A percentile compares a stretch with the other conserved stretches of the same genome.
Evolutionary conservation across 257 asterid species (phyloP).

Genomic region (Mentha longifolia): DNA sequence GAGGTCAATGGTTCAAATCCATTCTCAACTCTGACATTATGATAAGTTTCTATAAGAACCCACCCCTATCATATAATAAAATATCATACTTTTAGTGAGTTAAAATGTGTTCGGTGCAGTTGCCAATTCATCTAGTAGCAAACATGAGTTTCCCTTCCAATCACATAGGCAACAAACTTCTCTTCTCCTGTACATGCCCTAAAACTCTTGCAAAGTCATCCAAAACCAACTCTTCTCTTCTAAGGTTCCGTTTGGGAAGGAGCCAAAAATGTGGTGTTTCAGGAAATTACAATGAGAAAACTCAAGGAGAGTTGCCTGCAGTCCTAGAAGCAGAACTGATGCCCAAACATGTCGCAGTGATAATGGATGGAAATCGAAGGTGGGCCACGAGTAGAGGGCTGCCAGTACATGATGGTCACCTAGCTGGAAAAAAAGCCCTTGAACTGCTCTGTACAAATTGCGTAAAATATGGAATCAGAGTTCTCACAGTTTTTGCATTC

Average conservation of each 20-base stretch:
- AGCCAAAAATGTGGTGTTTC: not conserved
- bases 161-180: not conserved
- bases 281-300: not conserved
- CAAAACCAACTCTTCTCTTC: not conserved
- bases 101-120: not conserved
- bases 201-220: too few relatives aligned
- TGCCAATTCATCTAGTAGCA: not conserved
- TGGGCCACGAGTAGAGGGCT: slow-evolving; percentile 34
- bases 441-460: slow-evolving; percentile 15
- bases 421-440: slow-evolving; percentile 19
- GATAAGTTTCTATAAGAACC: too few relatives aligned
- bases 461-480: slow-evolving; percentile 19
- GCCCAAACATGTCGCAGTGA: slow-evolving; percentile 37
- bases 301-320: not conserved
- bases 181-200: not conserved
- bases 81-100: not conserved
- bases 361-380: slow-evolving; percentile 42
- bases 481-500: slow-evolving; percentile 27
- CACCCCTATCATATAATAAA: too few relatives aligned
- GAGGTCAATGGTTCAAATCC: too few relatives aligned
- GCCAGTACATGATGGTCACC: slow-evolving; percentile 5
- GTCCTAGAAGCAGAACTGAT: not conserved
- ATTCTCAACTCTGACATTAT: too few relatives aligned
- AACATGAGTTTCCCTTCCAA: not conserved
- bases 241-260: not conserved